phyloP scores from a whole-genome alignment of 768 basidiomycete species.

The Boletus rubroflammeus region DNA sequence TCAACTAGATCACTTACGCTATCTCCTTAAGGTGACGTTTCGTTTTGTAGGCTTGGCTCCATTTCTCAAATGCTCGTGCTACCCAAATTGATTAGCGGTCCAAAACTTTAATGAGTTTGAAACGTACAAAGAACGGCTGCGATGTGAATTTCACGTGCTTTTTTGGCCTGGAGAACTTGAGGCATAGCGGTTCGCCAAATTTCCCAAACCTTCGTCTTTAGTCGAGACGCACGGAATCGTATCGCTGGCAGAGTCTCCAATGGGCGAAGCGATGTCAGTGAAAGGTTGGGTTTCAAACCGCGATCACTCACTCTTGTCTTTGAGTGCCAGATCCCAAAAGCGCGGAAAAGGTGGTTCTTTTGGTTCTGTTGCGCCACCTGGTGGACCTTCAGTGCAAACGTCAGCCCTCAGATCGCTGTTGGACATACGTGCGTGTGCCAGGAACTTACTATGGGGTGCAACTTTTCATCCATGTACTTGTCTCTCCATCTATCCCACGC shows the following conservation, averaged over 20 bases:
- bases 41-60: conserved; percentile 65
- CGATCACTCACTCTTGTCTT: conserved; percentile 57
- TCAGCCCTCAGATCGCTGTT: conserved; percentile 2
- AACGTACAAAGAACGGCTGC: conserved; percentile 55
- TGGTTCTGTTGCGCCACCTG: conserved; percentile 56
- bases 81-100: conserved; percentile 8
- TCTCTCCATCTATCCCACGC: conserved; percentile 84
- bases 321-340: conserved; percentile 71
- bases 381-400: conserved; percentile 28
- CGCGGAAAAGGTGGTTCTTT: conserved; percentile 58
- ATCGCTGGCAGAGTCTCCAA: conserved; percentile 81
- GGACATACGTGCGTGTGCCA: not conserved
- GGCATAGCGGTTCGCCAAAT: conserved; percentile 72
- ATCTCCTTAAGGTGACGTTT: conserved; percentile 77
- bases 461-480: conserved; percentile 57
- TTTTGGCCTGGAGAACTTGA: conserved; percentile 57
- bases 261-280: conserved; percentile 9
- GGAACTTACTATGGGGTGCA: conserved; percentile 59
- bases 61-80: conserved; percentile 58
- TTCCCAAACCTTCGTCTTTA: conserved; percentile 60
- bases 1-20: conserved; percentile 54
- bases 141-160: conserved; percentile 61
- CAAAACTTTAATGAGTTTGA: not conserved
- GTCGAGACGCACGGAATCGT: conserved; percentile 60
- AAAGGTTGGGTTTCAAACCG: not conserved